These are phyloP conservation scores for Calocybe indica DNA, from an alignment of 768 basidiomycete species.

Conservation along the genomic window DNA sequence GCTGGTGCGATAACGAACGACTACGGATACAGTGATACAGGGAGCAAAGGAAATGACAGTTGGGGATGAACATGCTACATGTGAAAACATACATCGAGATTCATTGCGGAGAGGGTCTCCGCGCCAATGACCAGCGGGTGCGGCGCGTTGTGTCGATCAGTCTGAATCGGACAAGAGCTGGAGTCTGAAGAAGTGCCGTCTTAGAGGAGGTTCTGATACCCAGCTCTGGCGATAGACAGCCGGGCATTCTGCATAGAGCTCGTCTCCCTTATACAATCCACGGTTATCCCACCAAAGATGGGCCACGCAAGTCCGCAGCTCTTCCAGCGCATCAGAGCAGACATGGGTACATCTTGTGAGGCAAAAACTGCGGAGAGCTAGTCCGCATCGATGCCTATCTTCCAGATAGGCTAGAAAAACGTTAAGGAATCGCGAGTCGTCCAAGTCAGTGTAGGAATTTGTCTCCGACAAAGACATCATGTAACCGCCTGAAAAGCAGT, in stretches of 20 bases:
- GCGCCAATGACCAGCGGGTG: no score
- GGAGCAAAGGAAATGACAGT: no score
- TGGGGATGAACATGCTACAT: no score
- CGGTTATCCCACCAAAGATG: constrained; percentile 21
- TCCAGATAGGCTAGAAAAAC: constrained; percentile 26
- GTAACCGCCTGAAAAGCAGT: constrained; percentile 33
- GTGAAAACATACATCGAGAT: no score
- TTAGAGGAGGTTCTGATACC: constrained; percentile 5
- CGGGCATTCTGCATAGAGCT: constrained; percentile 12
- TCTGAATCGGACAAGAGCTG: constrained; percentile 23
- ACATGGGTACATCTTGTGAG: constrained; percentile 27
- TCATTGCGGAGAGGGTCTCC: no score
- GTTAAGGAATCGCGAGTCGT: constrained; percentile 36
- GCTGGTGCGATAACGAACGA: no score
- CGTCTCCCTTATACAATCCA: constrained; percentile 20
- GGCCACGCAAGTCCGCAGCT: constrained; percentile 4
- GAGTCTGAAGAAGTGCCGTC: constrained; percentile 29
- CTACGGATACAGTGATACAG: no score
- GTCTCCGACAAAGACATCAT: constrained; percentile 27
- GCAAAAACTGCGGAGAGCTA: constrained; percentile 27
- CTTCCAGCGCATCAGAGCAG: constrained; percentile 15
- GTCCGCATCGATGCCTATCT: constrained; percentile 20
- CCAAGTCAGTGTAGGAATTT: constrained; percentile 30
- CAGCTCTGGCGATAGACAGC: constrained; percentile 24
- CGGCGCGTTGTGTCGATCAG: constrained; percentile 1